Percentiles rank a stretch among this genome's conserved stretches.
Conservation (phyloP, 768 basidiomycete genomes). For the Lactarius tabidus region DNA sequence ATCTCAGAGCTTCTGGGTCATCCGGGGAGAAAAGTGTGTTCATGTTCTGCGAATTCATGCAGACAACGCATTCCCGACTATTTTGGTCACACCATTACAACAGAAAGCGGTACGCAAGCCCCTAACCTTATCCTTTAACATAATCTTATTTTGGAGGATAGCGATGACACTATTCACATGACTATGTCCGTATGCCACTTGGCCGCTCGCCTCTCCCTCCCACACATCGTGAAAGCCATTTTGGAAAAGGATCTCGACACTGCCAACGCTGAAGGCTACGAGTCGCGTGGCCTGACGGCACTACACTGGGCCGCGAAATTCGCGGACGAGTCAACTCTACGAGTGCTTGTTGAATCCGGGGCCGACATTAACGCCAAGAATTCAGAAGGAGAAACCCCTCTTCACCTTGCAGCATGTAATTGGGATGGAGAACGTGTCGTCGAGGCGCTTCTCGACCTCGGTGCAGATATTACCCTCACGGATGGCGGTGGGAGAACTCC, state of each 20-base stretch:
- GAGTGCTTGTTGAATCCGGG: slow-evolving; percentile 1
- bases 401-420: slow-evolving; percentile 3
- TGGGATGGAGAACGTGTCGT: slow-evolving; percentile 10
- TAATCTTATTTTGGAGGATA: neutral
- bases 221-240: neutral
- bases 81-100: neutral
- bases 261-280: neutral
- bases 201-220: slow-evolving; percentile 6
- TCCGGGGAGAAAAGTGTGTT: neutral
- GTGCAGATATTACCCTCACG: neutral
- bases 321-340: slow-evolving; percentile 1
- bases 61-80: neutral
- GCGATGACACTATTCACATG: neutral
- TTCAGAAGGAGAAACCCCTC: neutral
- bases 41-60: slow-evolving; percentile 2
- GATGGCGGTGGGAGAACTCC: slow-evolving; percentile 4
- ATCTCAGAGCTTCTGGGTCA: slow-evolving; percentile 1
- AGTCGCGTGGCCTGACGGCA: neutral
- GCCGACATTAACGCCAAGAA: slow-evolving; percentile 2
- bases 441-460: neutral
- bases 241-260: slow-evolving; percentile 3
- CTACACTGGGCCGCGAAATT: slow-evolving; percentile 8
- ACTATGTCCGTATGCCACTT: slow-evolving; percentile 9
- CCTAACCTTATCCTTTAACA: neutral
- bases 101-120: neutral